Base-by-base conservation (phyloP, 1,139 yeast genomes). In the Candida tropicalis region DNA sequence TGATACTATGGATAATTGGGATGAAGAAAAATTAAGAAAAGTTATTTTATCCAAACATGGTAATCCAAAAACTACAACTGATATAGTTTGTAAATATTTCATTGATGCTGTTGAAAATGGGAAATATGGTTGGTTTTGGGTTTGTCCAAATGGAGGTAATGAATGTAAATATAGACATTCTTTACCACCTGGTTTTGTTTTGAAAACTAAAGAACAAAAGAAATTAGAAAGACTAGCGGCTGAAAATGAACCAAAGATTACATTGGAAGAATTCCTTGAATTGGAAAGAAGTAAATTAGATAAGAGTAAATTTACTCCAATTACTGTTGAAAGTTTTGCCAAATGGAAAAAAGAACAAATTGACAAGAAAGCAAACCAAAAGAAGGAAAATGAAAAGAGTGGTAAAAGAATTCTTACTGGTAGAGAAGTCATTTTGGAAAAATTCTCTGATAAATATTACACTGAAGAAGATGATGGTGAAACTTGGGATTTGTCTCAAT, bases 51-150 rank as follows among this genome's bases (percentile, higher is more conserved):
- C 97, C 43, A 95, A 93, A 69, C 97, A 90, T 58, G 98, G 99
- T 44, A 93, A 93, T 64, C 93, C 86, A 41, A 82, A 84, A 63
- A 90, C 97, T 11, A 90, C 98, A 22, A 95, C 99, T 2, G 98
- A 93, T 51, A 95, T 79, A 53, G 90, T 95, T 38, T 95, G 99
- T 78, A 93, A 91, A 65, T 82, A 67, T 66, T 95, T 95, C 69
- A 87, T 93, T 56, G 97, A 90, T 48, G 99, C 99, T 0, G 98
- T 95, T 48, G 99, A 95, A 62, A 90, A 90, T 60, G 95, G 95
- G 45, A 91, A 93, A 63, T 93, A 95, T 62, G 99, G 99, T 57
- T 93, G 99, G 99, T 91, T 93, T 68, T 93, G 99, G 99, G 79
- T 80, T 25, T 93, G 99, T 72, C 99, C 99, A 28, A 88, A 88